Base-by-base conservation (phyloP, 2,329 filamentous ascomycete species). In the Microascus cirrosus region DNA sequence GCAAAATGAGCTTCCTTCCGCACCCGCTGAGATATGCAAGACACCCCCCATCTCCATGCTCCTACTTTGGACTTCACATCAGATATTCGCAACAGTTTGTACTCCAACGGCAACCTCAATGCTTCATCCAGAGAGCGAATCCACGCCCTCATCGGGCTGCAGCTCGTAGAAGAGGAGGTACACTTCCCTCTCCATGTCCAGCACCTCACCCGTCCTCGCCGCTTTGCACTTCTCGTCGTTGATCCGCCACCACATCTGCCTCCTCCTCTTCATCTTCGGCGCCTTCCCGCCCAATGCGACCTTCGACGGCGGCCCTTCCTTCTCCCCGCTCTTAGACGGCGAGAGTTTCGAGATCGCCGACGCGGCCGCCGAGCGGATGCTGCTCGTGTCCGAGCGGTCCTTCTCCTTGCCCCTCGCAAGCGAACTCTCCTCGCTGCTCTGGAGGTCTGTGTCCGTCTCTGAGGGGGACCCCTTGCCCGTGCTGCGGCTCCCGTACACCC, bases 201-300 rank as follows among this genome's bases (percentile, higher is more conserved):
- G 71, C 7, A 99, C 90, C 64, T 99, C 94, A 58, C 80, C 83
- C 6, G 92, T 97, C 76, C 92, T 96, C 63, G 90, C 87, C 72
- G 97, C 93, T 68, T 93, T 94, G 65, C 97, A 84, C 72, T 95
- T 96, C 63, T 99, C 94, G 69, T 99, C 94, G 63, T 92, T 96
- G 63, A 99, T 95, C 39, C 94, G 84, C 94, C 94, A 99, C 94
- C 94, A 99, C 48, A 87, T 53, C 62, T 71, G 84, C 66, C 95
- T 87, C 66, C 82, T 84, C 60, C 80, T 83, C 12, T 64, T 69
- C 28, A 20, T n/a, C 42, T 48, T 24, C n/a, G 18, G n/a, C 20
- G n/a, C 45, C 11, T 20, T 22, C 4, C 45, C 20, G 1, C 45
- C 45, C 22, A 50, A 7, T 20, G 45, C 12, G 11, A 50, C 45